Evolutionary conservation across 768 basidiomycete genomes (phyloP), one percentile per base, ranked within the genome.

Genomic region (Rhodotorula sphaerocarpa): DNA sequence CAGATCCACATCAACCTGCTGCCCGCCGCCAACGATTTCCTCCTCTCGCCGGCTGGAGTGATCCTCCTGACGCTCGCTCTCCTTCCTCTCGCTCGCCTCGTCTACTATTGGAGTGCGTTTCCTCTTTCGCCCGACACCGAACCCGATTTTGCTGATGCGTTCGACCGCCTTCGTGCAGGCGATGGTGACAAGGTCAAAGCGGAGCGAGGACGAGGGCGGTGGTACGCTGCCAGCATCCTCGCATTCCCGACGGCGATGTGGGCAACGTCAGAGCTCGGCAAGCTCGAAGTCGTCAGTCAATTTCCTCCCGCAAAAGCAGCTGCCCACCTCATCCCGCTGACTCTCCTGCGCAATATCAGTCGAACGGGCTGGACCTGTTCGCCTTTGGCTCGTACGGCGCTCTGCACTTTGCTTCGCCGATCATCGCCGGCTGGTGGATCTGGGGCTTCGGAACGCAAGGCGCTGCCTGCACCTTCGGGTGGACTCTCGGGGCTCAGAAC

Each of bases 1-100:
- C 57, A 68, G 66, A 68, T 68, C 41, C 58, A 68, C 52, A 68
- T 68, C 59, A 58, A 68, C 59, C 51, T 68, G 33, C 55, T 68
- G 1, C 66, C 66, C 1, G 20, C 30, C 3, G 25, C 43, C 3
- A 68, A 68, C 66, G 16, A 21, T 7, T 36, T 64, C 18, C 42
- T 64, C 2, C 52, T 68, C 16, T 55, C 58, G 0, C 62, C 62
- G 0, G 44, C 45, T 16, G 62, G 62, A 6, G 39, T 64, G 33
- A 16, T 68, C 30, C 27, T 50, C 36, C 10, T 68, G 36, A 68
- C 62, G 18, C 30, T 64, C 41, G 60, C 59, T 3, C 56, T 68
- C 47, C 3, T 61, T 2, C 66, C 66, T 1, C 42, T 68, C 41
- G 66, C 66, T 0, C 58, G 66, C 1, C 33, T 50, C 30, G 59